Percentiles rank a stretch among this genome's conserved stretches.
Conservation (phyloP, 2,329 filamentous ascomycete species). For the Laburnicola sp. region DNA sequence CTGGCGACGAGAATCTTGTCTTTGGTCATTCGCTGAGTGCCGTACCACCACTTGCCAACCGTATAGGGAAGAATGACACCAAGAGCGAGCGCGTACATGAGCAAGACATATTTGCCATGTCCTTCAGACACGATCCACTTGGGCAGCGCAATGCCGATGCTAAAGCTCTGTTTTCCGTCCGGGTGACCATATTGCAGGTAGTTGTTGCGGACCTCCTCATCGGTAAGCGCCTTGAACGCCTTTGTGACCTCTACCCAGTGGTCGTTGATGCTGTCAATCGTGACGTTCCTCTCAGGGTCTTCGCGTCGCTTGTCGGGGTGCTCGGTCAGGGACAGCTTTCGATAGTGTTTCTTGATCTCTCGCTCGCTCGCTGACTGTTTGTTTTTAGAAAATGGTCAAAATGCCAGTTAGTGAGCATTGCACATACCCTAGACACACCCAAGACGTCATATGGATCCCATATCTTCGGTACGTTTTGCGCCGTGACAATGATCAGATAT, state of each 20-base stretch:
- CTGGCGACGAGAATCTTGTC: conserved; percentile 92
- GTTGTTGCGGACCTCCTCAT: conserved; percentile 96
- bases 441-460: conserved; percentile 98
- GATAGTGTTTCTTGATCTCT: conserved; percentile 90
- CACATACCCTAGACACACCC: conserved; percentile 74
- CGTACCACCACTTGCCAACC: conserved; percentile 98
- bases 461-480: conserved; percentile 71
- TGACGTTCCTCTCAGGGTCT: conserved; percentile 84
- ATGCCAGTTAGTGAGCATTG: not conserved
- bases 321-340: conserved; percentile 77
- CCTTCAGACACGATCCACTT: conserved; percentile 91
- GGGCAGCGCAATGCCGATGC: conserved; percentile 94
- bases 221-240: conserved; percentile 95
- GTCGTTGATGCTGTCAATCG: conserved; percentile 78
- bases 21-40: conserved; percentile 87
- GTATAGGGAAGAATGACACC: conserved; percentile 90
- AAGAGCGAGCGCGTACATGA: conserved; percentile 85
- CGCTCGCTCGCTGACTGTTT: conserved; percentile 77
- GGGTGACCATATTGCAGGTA: conserved; percentile 95
- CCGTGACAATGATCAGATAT: conserved; percentile 83
- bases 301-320: conserved; percentile 93
- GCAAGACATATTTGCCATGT: conserved; percentile 91
- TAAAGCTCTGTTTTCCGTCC: conserved; percentile 97
- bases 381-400: conserved; percentile 22
- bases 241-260: conserved; percentile 95